Evolutionary conservation across 2,329 filamentous ascomycete genomes (phyloP).

Genomic region (Westerdykella sp.): DNA sequence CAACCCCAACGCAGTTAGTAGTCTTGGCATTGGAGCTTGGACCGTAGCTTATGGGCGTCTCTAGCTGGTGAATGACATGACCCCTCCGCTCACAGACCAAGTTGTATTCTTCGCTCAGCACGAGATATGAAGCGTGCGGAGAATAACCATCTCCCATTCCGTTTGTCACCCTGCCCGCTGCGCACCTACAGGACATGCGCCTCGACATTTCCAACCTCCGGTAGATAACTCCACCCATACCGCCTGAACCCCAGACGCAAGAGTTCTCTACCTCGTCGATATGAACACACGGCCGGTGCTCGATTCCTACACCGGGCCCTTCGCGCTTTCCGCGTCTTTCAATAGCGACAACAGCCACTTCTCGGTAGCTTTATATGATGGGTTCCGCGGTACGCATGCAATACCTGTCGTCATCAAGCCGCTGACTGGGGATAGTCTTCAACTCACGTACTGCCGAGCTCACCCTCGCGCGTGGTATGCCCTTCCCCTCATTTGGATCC

Average conservation of each 20-base stretch:
- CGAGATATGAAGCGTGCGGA: no score
- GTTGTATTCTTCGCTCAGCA: no score
- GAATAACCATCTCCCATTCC: no score
- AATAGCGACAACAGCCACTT: slow-evolving; percentile 83
- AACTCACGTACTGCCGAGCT: slow-evolving; percentile 26
- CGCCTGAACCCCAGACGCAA: slow-evolving; percentile 1
- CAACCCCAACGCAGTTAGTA: no score
- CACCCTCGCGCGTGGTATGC: slow-evolving; percentile 26
- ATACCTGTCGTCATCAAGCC: not conserved
- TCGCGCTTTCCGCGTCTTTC: slow-evolving; percentile 77
- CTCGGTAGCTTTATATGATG: slow-evolving; percentile 76
- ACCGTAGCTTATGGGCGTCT: no score
- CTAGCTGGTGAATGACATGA: no score
- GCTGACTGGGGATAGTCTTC: slow-evolving; percentile 25
- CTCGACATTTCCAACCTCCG: not conserved
- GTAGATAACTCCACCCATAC: not conserved
- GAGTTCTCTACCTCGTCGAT: slow-evolving; percentile 13
- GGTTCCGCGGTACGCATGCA: slow-evolving; percentile 67
- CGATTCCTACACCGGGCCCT: slow-evolving; percentile 66
- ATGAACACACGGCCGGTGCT: slow-evolving; percentile 92
- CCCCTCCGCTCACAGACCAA: no score
- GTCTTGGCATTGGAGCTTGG: no score
- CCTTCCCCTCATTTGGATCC: not conserved
- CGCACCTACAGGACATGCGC: no score
- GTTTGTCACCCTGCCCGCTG: no score